Evolutionary conservation across 805 yeast genomes (phyloP).

Genomic region (Candida coquimbonensis): DNA sequence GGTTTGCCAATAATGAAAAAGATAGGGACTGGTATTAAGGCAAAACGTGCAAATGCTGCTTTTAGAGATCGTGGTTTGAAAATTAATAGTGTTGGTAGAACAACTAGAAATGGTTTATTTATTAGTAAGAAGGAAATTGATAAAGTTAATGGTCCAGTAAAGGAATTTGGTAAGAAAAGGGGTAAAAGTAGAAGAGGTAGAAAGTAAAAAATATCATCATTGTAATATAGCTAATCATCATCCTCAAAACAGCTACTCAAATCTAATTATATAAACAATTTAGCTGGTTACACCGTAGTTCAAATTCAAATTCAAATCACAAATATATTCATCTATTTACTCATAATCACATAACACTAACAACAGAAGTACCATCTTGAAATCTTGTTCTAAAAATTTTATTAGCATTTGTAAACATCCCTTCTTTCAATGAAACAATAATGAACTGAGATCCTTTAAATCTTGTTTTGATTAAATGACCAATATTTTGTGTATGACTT

Average conservation of each 20-base stretch:
- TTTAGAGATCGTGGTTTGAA: conserved; percentile 71
- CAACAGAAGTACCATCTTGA: conserved; percentile 95
- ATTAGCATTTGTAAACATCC: conserved; percentile 97
- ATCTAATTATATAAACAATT: too few relatives aligned
- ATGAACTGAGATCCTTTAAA: conserved; percentile 95
- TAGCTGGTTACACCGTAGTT: too few relatives aligned
- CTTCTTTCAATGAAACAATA: conserved; percentile 94
- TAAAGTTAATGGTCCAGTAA: conserved; percentile 25
- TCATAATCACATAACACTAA: conserved; percentile 49
- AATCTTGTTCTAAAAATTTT: conserved; percentile 88
- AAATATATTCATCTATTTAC: background rate
- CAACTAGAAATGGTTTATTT: conserved; percentile 72
- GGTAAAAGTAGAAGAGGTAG: too few relatives aligned
- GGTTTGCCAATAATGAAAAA: conserved; percentile 30
- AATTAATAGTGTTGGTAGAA: conserved; percentile 67
- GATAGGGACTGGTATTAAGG: conserved; percentile 44
- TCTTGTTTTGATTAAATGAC: conserved; percentile 89
- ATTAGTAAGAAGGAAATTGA: conserved; percentile 64
- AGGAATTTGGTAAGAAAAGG: background rate
- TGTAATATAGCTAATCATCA: too few relatives aligned
- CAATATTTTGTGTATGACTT: conserved; percentile 96
- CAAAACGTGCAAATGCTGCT: conserved; percentile 30
- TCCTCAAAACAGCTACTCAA: too few relatives aligned
- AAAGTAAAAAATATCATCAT: background rate
- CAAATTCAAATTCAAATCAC: too few relatives aligned